Base-by-base conservation (phyloP, 495 filamentous ascomycete genomes). In the Zalerion maritima region DNA sequence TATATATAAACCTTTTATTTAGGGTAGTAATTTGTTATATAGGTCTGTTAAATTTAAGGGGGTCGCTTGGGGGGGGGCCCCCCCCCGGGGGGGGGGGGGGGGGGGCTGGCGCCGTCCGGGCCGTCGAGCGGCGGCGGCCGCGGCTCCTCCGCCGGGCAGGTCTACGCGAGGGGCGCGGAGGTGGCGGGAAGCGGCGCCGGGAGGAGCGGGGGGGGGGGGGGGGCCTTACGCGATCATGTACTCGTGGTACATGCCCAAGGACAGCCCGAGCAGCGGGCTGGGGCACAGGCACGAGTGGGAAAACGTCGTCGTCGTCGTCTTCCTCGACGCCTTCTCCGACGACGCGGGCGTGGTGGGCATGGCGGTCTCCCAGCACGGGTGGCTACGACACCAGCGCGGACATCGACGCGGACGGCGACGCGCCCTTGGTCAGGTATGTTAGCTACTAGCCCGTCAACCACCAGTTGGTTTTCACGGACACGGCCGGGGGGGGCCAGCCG, bases 371-470 rank as follows among this genome's bases (percentile, higher is more conserved):
- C 62, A 58, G 2, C 65, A 71, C 33, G 65, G 67, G n/a, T 7
- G 42, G 38, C 3, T 71, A 63, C 58, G 45, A 67, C 23, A 65
- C 60, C 40, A 46, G 44, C 3, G 65, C 57, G 4, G 34, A 50
- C 21, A 49, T 38, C 3, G 62, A 46, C 18, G 43, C 57, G 0
- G 41, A 63, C 14, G 60, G 52, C 1, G 52, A 54, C 3, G 29
- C 49, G 8, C 44, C 65, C 7, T 29, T 58, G 34, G 68, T 69
- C 37, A 45, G 47, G 17, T 71, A 71, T 29, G 40, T 56, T 10
- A 63, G 53, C 19, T 36, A 47, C 13, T 67, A 59, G 60, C 62
- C 65, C 5, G 21, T 69, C 7, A 46, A 71, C 35, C 65, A 71
- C 31, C 49, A 55, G 21, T 46, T 50, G 16, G 57, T 56, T 9